Conservation (phyloP, 2,329 filamentous ascomycete genomes). For the Pleoardoris graminearum region DNA sequence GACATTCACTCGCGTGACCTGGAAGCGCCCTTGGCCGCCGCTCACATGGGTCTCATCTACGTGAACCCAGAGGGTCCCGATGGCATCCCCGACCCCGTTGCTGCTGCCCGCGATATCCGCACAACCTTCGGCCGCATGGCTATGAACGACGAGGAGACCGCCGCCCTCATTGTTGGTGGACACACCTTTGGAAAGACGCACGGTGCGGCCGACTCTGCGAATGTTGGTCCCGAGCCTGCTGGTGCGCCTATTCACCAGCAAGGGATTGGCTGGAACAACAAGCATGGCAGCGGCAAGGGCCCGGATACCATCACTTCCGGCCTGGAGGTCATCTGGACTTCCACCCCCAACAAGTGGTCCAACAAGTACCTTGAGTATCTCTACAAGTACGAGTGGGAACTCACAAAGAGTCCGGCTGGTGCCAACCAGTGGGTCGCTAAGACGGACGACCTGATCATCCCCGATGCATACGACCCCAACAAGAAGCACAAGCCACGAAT, state of each 20-base stretch:
- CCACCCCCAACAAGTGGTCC: conserved; percentile 75
- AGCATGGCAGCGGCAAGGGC: conserved; percentile 67
- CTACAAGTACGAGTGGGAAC: conserved; percentile 78
- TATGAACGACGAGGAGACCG: conserved; percentile 82
- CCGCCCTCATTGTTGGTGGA: conserved; percentile 76
- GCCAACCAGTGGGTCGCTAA: conserved; percentile 78
- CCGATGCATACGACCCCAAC: conserved; percentile 68
- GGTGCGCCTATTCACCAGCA: conserved; percentile 66
- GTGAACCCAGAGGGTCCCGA: conserved; percentile 78
- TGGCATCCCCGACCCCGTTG: conserved; percentile 69
- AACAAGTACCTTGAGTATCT: conserved; percentile 75
- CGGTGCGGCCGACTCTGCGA: conserved; percentile 66
- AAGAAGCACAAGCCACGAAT: conserved; percentile 77
- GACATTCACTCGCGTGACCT: conserved; percentile 62
- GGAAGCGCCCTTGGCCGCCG: conserved; percentile 68
- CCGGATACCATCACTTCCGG: conserved; percentile 74
- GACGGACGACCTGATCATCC: conserved; percentile 67
- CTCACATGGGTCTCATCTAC: conserved; percentile 79
- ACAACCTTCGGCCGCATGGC: conserved; percentile 77
- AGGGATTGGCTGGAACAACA: conserved; percentile 74
- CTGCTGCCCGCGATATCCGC: conserved; percentile 72
- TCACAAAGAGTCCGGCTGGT: conserved; percentile 73
- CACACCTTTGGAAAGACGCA: conserved; percentile 83
- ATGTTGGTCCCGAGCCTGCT: conserved; percentile 70
- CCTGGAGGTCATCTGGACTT: conserved; percentile 79